Base-by-base conservation (phyloP, 1,284 basidiomycete species). In the Heliocybe sulcata region DNA sequence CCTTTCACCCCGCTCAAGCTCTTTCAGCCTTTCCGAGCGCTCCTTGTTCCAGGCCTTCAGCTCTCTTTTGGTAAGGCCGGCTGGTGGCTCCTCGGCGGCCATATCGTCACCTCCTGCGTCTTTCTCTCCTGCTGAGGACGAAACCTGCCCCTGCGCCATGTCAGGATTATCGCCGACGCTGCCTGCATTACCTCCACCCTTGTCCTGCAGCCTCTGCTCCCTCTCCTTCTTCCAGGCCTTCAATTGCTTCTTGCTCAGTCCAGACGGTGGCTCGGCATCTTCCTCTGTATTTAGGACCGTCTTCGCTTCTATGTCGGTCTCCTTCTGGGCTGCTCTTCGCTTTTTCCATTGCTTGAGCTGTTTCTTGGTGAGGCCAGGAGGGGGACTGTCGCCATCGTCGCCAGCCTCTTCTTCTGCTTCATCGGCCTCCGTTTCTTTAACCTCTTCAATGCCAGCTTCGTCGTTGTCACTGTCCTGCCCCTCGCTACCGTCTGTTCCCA, bases 171-270 rank as follows among this genome's bases (percentile, higher is more conserved):
- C 6, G 19, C 23, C 42, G 16, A 16, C 42, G 42, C 23, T 25
- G 19, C 16, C 42, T n/a, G 19, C 23, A 6, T 25, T 45, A 16
- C 42, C 16, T 4, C 42, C 4, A 10, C 42, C n/a, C 9, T 49
- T 49, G 4, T 49, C 16, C n/a, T n/a, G n/a, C n/a, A n/a, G 23
- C 25, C 23, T 25, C 42, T 45, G 9, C 47, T 49, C 27, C 27
- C 27, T 8, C 20, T 49, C 20, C 27, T 49, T 29, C 47, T 49
- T 29, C 27, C 27, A 26, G 53, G 65, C 64, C 61, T 65, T 59
- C 12, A 54, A 57, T 6, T 4, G 6, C 35, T 54, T 59, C 26
- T 56, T 54, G 29, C 38, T 6, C 12, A 20, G 16, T 3, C 16
- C 38, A 6, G 6, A 16, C 16, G 38, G 38, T 20, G 12, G 38